phyloP scores from a whole-genome alignment of 1,139 yeast species.

The Hemisphaericaspora lyxosophila region DNA sequence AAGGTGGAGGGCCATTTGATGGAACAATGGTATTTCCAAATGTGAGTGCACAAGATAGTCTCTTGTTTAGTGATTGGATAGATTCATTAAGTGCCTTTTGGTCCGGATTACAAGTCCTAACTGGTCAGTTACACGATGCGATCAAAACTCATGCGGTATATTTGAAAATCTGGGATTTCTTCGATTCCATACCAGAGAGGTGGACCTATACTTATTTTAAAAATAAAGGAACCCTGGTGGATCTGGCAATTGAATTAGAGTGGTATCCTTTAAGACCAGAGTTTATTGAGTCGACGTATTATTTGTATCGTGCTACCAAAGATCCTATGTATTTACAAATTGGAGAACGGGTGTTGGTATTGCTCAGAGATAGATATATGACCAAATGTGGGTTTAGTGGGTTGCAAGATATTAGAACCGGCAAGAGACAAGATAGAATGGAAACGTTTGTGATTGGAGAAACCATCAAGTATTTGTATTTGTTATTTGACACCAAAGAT shows the following conservation, averaged over 20 bases:
- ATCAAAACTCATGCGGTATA: constrained; percentile 60
- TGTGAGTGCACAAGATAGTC: constrained; percentile 55
- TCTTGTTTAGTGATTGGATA: constrained; percentile 62
- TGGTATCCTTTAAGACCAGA: constrained; percentile 96
- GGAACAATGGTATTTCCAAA: constrained; percentile 62
- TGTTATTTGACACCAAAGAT: constrained; percentile 71
- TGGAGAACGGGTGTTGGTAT: constrained; percentile 62
- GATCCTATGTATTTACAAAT: constrained; percentile 82
- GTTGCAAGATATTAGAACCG: constrained; percentile 62
- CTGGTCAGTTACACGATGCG: constrained; percentile 74
- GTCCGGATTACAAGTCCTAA: constrained; percentile 79
- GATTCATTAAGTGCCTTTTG: constrained; percentile 87
- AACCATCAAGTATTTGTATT: constrained; percentile 77
- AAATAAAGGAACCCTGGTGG: constrained; percentile 21
- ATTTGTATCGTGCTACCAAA: constrained; percentile 75
- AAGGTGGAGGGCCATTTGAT: constrained; percentile 37
- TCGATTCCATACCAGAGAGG: constrained; percentile 83
- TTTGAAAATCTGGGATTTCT: constrained; percentile 76
- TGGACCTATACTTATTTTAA: constrained; percentile 52
- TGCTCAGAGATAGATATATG: constrained; percentile 51
- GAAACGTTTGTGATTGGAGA: constrained; percentile 89
- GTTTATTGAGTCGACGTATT: constrained; percentile 84
- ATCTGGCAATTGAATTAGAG: constrained; percentile 61
- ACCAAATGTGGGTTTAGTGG: constrained; percentile 85
- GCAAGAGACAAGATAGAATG: constrained; percentile 73